phyloP scores from a whole-genome alignment of 768 basidiomycete species.

The Leucosporidium yakuticum region DNA sequence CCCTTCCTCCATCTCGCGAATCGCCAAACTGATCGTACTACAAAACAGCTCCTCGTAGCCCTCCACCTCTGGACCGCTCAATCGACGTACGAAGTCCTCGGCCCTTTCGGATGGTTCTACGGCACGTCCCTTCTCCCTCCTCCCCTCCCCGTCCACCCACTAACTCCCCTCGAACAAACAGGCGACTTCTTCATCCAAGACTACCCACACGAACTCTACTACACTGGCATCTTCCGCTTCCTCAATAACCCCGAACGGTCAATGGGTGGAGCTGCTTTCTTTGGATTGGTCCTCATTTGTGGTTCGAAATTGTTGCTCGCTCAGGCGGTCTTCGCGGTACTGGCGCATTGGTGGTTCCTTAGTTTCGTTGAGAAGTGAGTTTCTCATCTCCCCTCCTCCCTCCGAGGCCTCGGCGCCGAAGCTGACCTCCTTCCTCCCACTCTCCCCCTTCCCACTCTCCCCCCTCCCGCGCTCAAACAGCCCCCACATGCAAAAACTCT shows the following conservation, averaged over 20 bases:
- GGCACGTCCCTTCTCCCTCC: slow-evolving; percentile 77
- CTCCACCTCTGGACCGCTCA: slow-evolving; percentile 86
- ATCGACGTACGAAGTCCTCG: slow-evolving; percentile 87
- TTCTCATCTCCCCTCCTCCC: neutral
- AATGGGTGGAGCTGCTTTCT: slow-evolving; percentile 91
- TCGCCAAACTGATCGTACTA: slow-evolving; percentile 10
- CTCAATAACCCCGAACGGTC: slow-evolving; percentile 71
- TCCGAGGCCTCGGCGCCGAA: too few species aligned
- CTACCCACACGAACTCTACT: slow-evolving; percentile 80
- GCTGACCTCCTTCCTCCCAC: neutral
- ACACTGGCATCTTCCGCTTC: slow-evolving; percentile 93
- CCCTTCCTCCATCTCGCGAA: slow-evolving; percentile 1
- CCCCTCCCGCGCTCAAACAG: slow-evolving; percentile 48
- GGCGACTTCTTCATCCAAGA: slow-evolving; percentile 54
- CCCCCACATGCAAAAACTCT: slow-evolving; percentile 96
- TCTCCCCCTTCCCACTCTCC: neutral
- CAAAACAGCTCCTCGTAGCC: slow-evolving; percentile 63
- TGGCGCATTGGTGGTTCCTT: slow-evolving; percentile 96
- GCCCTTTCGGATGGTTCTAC: slow-evolving; percentile 97
- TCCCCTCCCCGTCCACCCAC: slow-evolving; percentile 3
- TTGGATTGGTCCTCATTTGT: slow-evolving; percentile 85
- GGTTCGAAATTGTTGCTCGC: slow-evolving; percentile 84
- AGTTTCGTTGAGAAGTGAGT: slow-evolving; percentile 80
- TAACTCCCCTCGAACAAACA: neutral
- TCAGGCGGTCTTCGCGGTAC: slow-evolving; percentile 73